Evolutionary conservation across 1,284 basidiomycete genomes (phyloP).

Genomic region (Ceratobasidium sp.): DNA sequence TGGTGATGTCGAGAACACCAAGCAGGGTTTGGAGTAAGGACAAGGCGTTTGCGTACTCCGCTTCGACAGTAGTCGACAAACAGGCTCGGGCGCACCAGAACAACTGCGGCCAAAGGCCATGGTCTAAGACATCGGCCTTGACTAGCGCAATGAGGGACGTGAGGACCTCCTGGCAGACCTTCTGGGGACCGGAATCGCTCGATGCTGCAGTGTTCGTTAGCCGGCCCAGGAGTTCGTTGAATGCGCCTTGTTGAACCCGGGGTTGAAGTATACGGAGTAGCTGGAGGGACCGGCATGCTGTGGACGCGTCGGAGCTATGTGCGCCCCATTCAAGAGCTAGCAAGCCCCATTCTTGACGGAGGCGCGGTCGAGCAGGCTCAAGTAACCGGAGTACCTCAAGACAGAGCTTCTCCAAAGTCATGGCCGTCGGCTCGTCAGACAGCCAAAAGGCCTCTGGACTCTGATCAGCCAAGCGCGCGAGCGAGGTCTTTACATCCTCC

Average conservation of each 20-base stretch:
- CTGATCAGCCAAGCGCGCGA: constrained; percentile 26
- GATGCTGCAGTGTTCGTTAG: constrained; percentile 78
- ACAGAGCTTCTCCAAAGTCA: constrained; percentile 76
- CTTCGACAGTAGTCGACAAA: constrained; percentile 83
- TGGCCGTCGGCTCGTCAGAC: constrained; percentile 52
- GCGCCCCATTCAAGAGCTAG: constrained; percentile 88
- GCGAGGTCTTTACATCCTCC: constrained; percentile 60
- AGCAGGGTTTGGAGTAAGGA: constrained; percentile 76
- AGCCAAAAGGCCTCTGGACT: constrained; percentile 57
- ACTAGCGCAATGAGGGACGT: constrained; percentile 79
- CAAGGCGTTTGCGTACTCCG: constrained; percentile 80
- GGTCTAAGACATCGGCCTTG: constrained; percentile 66
- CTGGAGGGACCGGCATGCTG: constrained; percentile 90
- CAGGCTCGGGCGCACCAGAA: constrained; percentile 91
- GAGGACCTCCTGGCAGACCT: constrained; percentile 86
- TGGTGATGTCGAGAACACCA: constrained; percentile 78
- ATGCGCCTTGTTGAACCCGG: constrained; percentile 73
- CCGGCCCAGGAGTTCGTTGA: constrained; percentile 84
- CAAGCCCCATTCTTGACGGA: constrained; percentile 83
- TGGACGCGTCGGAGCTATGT: constrained; percentile 84
- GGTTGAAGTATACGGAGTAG: constrained; percentile 89
- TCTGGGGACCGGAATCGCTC: constrained; percentile 64
- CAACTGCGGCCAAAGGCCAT: constrained; percentile 77
- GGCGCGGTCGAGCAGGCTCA: constrained; percentile 71
- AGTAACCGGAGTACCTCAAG: constrained; percentile 75